phyloP scores from a whole-genome alignment of 2,329 filamentous ascomycete genomes.

The Pochonia chlamydosporia region DNA sequence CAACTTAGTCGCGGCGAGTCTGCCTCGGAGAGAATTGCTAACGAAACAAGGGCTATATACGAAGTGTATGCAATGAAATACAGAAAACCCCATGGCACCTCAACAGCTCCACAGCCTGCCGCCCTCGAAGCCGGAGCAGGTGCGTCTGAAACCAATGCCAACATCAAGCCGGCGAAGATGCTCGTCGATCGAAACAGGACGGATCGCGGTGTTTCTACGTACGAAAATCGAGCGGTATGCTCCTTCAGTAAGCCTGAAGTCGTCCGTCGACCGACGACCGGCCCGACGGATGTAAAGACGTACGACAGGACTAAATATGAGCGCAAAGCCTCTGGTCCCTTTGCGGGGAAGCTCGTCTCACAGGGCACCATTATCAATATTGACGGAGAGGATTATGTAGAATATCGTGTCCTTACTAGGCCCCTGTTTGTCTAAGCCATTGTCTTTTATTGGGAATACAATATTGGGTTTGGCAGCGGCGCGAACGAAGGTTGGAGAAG shows the following conservation, averaged over 20 bases:
- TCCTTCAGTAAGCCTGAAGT: slow-evolving; percentile 50
- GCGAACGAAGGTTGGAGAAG: too few species aligned
- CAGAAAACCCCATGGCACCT: slow-evolving; percentile 27
- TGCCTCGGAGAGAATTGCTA: slow-evolving; percentile 38
- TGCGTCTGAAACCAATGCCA: slow-evolving; percentile 9
- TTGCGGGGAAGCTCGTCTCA: slow-evolving; percentile 56
- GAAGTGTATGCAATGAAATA: slow-evolving; percentile 45
- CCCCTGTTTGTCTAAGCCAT: slow-evolving; percentile 53
- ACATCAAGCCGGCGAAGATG: slow-evolving; percentile 21
- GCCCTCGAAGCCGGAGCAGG: slow-evolving; percentile 18
- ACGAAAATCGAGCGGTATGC: slow-evolving; percentile 43
- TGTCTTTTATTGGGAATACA: too few species aligned
- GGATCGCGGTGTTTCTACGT: too few species aligned
- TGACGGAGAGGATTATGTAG: slow-evolving; percentile 61
- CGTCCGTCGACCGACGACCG: slow-evolving; percentile 37
- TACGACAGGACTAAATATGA: slow-evolving; percentile 57
- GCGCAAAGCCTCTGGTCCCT: slow-evolving; percentile 53
- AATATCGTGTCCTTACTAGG: slow-evolving; percentile 60
- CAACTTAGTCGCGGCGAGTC: slow-evolving; percentile 50
- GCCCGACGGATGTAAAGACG: slow-evolving; percentile 48
- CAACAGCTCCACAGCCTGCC: slow-evolving; percentile 15
- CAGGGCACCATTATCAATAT: slow-evolving; percentile 57
- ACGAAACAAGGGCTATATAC: slow-evolving; percentile 46
- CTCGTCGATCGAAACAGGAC: too few species aligned
- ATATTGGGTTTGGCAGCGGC: too few species aligned